Evolutionary conservation across 768 basidiomycete species (phyloP), one percentile per base, ranked within the genome.

Genomic region (Amanita inopinata): DNA sequence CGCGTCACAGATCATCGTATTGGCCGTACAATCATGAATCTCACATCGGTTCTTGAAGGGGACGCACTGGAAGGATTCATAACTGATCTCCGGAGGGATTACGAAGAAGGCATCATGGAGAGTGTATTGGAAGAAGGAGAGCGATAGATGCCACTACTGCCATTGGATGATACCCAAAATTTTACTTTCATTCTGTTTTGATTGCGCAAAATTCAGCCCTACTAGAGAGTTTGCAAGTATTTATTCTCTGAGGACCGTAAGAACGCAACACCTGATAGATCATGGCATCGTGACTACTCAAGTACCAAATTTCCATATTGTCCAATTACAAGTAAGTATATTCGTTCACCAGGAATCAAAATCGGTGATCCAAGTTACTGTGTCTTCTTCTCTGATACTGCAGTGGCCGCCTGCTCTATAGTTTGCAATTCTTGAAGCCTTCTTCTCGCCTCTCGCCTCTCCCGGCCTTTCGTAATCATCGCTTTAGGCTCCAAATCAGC

Each of bases 1-100:
- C 82, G 92, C 7, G 78, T 97, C 7, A 98, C 93, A 2, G 93
- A 96, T 58, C 93, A 97, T 52, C 74, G 92, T 0, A 78, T 96
- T 31, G 83, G 84, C 3, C 56, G 92, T 18, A 83, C 85, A 1
- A 49, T 88, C 19, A 79, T 69, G 62, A 83, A 83, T 46, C 66
- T 86, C 3, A 60, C 64, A 3, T 69, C 73, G 0, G 74, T 83
- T 3, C 68, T 87, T 56, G 80, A 84, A 50, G 82, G 79, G 2
- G 74, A 79, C 19, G 78, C 72, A 1, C 52, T 85, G 17, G 65
- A 73, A 30, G 66, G 67, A 7, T 73, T 87, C 36, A 53, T 84
- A 22, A 67, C 70, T 39, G 79, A 73, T 2, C 61, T 85, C 40
- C 65, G 69, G 49, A 68, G 69, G 40, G 62, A 78, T 47, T 68